A percentile compares a stretch with the other conserved stretches of the same genome.
phyloP scores from a whole-genome alignment of 2,329 filamentous ascomycete genomes.

The Trichothecium roseum region DNA sequence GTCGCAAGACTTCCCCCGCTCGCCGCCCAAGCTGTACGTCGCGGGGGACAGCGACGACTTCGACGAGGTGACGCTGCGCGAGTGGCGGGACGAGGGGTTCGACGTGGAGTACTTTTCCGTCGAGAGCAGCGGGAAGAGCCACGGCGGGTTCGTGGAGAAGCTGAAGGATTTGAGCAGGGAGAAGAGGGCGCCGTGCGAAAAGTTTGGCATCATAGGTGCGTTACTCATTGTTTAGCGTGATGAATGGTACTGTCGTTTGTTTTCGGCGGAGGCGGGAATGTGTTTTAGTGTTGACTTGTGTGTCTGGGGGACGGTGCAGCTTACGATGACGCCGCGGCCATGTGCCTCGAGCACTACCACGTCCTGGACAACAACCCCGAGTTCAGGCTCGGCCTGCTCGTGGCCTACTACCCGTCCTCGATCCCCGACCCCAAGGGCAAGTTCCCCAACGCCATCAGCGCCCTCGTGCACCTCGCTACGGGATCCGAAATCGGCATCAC shows the following conservation, averaged over 20 bases:
- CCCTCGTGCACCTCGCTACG: slow-evolving; percentile 27
- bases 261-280: slow-evolving; percentile 8
- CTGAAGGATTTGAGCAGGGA: slow-evolving; percentile 20
- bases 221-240: too few species aligned
- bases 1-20: slow-evolving; percentile 26
- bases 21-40: slow-evolving; percentile 28
- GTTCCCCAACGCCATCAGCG: slow-evolving; percentile 27
- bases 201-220: slow-evolving; percentile 32
- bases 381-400: slow-evolving; percentile 28
- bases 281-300: not conserved
- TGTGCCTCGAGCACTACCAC: slow-evolving; percentile 34
- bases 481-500: slow-evolving; percentile 29
- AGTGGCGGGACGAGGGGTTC: slow-evolving; percentile 33
- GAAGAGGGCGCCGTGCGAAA: slow-evolving; percentile 27
- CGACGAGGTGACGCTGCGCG: slow-evolving; percentile 22
- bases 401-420: slow-evolving; percentile 33
- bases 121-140: slow-evolving; percentile 16
- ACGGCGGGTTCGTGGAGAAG: slow-evolving; percentile 19
- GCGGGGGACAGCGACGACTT: slow-evolving; percentile 32
- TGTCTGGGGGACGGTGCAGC: slow-evolving; percentile 13
- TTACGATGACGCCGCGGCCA: slow-evolving; percentile 30
- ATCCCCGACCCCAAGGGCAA: slow-evolving; percentile 30
- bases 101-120: slow-evolving; percentile 30
- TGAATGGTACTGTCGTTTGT: too few species aligned
- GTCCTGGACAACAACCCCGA: slow-evolving; percentile 32